These are phyloP conservation scores for Suillus occidentalis DNA, from an alignment of 768 basidiomycete genomes.

Conservation along the genomic window DNA sequence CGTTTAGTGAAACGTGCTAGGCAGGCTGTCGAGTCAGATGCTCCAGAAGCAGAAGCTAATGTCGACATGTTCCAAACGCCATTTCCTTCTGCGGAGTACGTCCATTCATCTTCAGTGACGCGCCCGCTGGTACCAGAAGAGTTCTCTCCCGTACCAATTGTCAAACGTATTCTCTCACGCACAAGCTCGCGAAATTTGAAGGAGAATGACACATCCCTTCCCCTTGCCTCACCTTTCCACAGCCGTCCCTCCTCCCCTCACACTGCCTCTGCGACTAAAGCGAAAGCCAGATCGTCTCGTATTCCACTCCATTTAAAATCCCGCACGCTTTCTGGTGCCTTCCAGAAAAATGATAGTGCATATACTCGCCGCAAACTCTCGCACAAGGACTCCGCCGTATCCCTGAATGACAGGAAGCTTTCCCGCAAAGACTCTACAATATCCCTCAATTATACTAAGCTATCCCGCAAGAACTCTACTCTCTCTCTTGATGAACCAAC, in stretches of 20 bases:
- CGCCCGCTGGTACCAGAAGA: conserved; percentile 29
- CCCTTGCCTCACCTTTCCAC: conserved; percentile 46
- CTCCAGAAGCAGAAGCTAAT: conserved; percentile 9
- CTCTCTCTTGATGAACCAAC: conserved; percentile 10
- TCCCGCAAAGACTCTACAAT: conserved; percentile 18
- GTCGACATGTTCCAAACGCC: conserved; percentile 29
- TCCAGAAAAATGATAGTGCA: conserved; percentile 17
- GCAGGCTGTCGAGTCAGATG: conserved; percentile 14
- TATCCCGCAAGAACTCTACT: conserved; percentile 4
- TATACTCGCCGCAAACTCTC: conserved; percentile 1
- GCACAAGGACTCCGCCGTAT: conserved; percentile 5
- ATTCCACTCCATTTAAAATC: conserved; percentile 33
- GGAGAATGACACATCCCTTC: conserved; percentile 33
- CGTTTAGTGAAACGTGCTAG: conserved; percentile 37
- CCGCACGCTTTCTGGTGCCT: conserved; percentile 38
- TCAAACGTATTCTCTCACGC: conserved; percentile 36
- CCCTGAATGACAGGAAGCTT: conserved; percentile 11
- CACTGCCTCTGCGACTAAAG: conserved; percentile 36
- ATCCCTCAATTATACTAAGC: conserved; percentile 19
- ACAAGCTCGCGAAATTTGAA: conserved; percentile 42
- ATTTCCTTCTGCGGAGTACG: conserved; percentile 23
- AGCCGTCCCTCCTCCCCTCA: conserved; percentile 44
- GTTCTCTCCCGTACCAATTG: conserved; percentile 44
- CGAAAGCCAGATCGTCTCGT: conserved; percentile 20
- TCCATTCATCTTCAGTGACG: conserved; percentile 24